These are phyloP conservation scores for Calonectria naviculata DNA, from an alignment of 2,329 filamentous ascomycete genomes.

Conservation along the genomic window DNA sequence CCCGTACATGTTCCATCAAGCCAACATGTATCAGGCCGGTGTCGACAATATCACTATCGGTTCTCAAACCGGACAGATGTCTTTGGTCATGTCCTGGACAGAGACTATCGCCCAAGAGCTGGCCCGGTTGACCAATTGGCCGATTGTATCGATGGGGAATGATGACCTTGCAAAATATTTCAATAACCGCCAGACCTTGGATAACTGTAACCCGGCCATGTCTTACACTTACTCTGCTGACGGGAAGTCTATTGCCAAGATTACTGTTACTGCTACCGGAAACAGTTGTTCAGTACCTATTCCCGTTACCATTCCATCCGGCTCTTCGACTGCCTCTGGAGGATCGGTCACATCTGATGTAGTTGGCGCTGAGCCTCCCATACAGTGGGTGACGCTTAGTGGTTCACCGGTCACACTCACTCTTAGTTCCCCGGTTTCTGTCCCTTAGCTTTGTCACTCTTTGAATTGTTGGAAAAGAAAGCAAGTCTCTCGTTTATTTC, in stretches of 20 bases:
- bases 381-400: neutral
- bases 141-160: constrained; percentile 24
- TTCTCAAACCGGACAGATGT: constrained; percentile 23
- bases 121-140: constrained; percentile 28
- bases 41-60: constrained; percentile 22
- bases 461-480: neutral
- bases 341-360: neutral
- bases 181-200: constrained; percentile 23
- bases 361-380: constrained; percentile 6
- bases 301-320: constrained; percentile 15
- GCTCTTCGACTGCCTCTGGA: neutral
- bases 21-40: constrained; percentile 23
- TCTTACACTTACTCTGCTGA: constrained; percentile 19
- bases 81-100: constrained; percentile 28
- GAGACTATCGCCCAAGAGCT: constrained; percentile 29
- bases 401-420: neutral
- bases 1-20: constrained; percentile 34
- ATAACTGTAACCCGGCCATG: constrained; percentile 20
- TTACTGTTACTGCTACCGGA: constrained; percentile 14
- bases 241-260: constrained; percentile 4
- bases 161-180: constrained; percentile 29
- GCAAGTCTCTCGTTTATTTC: neutral
- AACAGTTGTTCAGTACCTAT: constrained; percentile 23
- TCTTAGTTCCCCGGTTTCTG: neutral
- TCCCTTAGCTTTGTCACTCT: neutral